A percentile compares a stretch with the other conserved stretches of the same genome.
phyloP scores from a whole-genome alignment of 192 early-diverging fungal species.

The Neocallimastix lanati region DNA sequence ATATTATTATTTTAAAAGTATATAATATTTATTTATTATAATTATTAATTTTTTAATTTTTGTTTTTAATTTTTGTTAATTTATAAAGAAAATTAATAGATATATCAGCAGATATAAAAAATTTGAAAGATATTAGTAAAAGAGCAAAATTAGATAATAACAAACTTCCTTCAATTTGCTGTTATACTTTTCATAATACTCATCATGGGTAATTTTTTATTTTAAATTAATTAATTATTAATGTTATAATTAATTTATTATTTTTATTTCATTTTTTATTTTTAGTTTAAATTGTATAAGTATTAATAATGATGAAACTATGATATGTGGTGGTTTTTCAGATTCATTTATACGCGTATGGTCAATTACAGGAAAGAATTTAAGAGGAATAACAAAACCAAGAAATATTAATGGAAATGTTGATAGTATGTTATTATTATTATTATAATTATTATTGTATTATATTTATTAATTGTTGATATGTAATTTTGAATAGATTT shows the following conservation, averaged over 20 bases:
- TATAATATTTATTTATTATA: no score
- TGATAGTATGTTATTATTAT: conserved; percentile 20
- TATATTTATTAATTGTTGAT: background rate
- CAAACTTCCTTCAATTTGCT: conserved; percentile 72
- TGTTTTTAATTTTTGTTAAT: conserved; percentile 3
- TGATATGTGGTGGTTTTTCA: conserved; percentile 77
- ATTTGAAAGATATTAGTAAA: conserved; percentile 55
- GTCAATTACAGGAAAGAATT: conserved; percentile 7
- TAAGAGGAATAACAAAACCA: background rate
- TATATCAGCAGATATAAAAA: conserved; percentile 56
- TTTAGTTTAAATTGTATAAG: conserved; percentile 63
- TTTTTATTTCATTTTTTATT: background rate
- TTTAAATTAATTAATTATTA: background rate
- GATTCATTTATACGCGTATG: conserved; percentile 88
- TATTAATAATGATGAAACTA: conserved; percentile 57
- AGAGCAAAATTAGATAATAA: conserved; percentile 43
- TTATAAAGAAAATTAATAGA: conserved; percentile 51
- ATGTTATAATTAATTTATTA: no score
- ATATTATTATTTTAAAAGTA: no score
- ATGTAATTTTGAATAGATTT: conserved; percentile 24
- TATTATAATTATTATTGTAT: conserved; percentile 14
- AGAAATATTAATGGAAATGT: background rate
- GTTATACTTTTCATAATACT: conserved; percentile 92
- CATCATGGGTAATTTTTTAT: conserved; percentile 24
- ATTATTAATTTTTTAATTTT: background rate